Evolutionary conservation across 1,284 basidiomycete genomes (phyloP), one percentile per base, ranked within the genome.

Genomic region (Ceratobasidium sp.): DNA sequence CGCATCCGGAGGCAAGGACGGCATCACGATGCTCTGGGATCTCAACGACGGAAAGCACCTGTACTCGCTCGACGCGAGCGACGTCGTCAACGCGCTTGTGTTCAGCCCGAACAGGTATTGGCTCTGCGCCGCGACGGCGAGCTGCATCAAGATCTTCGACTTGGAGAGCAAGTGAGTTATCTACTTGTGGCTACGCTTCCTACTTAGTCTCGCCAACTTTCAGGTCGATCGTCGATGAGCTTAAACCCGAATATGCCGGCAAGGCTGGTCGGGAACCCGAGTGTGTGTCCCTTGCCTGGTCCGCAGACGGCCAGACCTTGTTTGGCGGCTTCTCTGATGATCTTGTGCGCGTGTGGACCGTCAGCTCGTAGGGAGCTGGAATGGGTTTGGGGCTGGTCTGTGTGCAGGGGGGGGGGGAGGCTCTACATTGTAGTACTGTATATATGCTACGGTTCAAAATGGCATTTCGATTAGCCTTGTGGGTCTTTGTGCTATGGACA

Each of bases 11-110:
- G 98, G 98, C 81, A 98, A 98, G 87, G 98, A 99, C 84, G 95
- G 95, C 78, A 97, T 99, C 85, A 98, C 96, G 83, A 99, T 99
- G 98, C 93, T 99, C 78, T 99, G 97, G 98, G 98, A 99, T 84
- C 88, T 99, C 80, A 98, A 98, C 85, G 98, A 99, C 87, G 96
- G 96, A 89, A 99, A 99, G 88, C 97, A 99, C 90, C 91, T 99
- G 81, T 99, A 99, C 90, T 98, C 96, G 76, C 93, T 99, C 78
- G 98, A 99, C 85, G 98, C 98, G 73, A 96, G 96, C 79, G 95
- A 99, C 84, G 88, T 96, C 80, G 96, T 99, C 90, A 99, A 99
- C 84, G 95, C 98, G 76, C 93, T 99, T 79, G 97, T 98, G 83
- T 99, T 99, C 90, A 98, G 95, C 39, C 98, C 98, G 79, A 98